Percentiles rank a stretch among this genome's conserved stretches.
Conservation (phyloP, 768 basidiomycete species). For the Naematelia aurantialba region DNA sequence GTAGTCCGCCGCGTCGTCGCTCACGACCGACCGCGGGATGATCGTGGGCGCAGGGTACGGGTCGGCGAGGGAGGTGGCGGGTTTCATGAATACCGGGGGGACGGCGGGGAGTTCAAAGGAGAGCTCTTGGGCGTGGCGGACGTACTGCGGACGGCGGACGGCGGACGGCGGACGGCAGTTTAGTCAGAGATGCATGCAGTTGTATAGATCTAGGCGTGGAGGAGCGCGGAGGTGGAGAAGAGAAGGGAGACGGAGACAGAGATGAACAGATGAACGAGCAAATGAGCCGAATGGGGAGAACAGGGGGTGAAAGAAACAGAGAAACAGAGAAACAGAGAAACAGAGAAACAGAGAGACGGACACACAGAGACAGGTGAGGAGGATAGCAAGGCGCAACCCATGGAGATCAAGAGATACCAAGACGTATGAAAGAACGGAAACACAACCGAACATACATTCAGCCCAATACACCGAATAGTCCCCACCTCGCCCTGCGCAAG, state of each 20-base stretch:
- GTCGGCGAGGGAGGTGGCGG: constrained; percentile 40
- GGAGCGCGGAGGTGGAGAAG: no score
- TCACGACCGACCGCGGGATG: constrained; percentile 6
- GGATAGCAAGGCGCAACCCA: background rate
- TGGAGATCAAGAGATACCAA: background rate
- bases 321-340: no score
- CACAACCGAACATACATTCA: constrained; percentile 41
- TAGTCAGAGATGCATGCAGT: no score
- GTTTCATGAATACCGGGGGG: constrained; percentile 51
- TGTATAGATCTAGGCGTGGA: no score
- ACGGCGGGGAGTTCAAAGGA: constrained; percentile 38
- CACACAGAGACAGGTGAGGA: background rate
- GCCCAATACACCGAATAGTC: constrained; percentile 50
- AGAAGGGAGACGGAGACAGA: no score
- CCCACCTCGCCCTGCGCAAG: constrained; percentile 43
- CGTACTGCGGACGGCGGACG: constrained; percentile 32
- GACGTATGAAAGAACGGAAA: background rate
- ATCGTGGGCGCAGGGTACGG: constrained; percentile 41
- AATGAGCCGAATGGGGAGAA: no score
- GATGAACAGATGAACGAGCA: no score
- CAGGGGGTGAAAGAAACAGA: no score
- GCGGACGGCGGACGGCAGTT: background rate
- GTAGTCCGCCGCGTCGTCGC: constrained; percentile 45
- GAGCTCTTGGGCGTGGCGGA: constrained; percentile 45
- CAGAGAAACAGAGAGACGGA: no score